A percentile compares a stretch with the other conserved stretches of the same genome.
These are phyloP conservation scores for Coriolopsis trogii DNA, from an alignment of 1,284 basidiomycete species.

Conservation along the genomic window DNA sequence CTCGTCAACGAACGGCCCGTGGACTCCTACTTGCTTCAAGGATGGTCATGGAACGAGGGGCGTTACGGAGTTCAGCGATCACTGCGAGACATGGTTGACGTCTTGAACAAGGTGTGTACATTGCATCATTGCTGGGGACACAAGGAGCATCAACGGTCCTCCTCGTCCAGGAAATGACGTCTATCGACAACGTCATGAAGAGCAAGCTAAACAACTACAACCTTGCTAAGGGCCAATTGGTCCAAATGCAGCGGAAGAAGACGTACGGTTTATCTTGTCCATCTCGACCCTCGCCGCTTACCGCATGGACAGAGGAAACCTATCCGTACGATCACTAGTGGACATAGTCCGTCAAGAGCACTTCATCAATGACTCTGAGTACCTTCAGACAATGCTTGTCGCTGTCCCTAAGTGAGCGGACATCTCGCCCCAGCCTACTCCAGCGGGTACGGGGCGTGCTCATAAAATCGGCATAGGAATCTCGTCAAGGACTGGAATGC, in stretches of 20 bases:
- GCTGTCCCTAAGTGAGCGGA: constrained; percentile 95
- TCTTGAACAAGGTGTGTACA: constrained; percentile 71
- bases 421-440: neutral
- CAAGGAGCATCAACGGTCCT: neutral
- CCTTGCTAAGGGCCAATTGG: constrained; percentile 89
- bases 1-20: constrained; percentile 83
- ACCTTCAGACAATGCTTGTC: constrained; percentile 90
- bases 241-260: constrained; percentile 95
- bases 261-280: constrained; percentile 54
- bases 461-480: constrained; percentile 53
- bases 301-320: constrained; percentile 75
- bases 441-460: neutral
- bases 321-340: constrained; percentile 85
- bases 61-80: constrained; percentile 84
- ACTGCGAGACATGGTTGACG: constrained; percentile 81
- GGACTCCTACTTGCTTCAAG: constrained; percentile 79
- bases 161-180: constrained; percentile 75
- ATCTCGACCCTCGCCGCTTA: neutral
- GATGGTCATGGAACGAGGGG: constrained; percentile 90
- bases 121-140: constrained; percentile 5
- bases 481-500: constrained; percentile 86
- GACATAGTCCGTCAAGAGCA: constrained; percentile 88
- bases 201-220: constrained; percentile 92
- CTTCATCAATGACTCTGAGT: constrained; percentile 88
- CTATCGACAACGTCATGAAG: constrained; percentile 90